A percentile compares a stretch with the other conserved stretches of the same genome.
phyloP scores from a whole-genome alignment of 2,329 filamentous ascomycete species.

The Stylonectria norvegica region DNA sequence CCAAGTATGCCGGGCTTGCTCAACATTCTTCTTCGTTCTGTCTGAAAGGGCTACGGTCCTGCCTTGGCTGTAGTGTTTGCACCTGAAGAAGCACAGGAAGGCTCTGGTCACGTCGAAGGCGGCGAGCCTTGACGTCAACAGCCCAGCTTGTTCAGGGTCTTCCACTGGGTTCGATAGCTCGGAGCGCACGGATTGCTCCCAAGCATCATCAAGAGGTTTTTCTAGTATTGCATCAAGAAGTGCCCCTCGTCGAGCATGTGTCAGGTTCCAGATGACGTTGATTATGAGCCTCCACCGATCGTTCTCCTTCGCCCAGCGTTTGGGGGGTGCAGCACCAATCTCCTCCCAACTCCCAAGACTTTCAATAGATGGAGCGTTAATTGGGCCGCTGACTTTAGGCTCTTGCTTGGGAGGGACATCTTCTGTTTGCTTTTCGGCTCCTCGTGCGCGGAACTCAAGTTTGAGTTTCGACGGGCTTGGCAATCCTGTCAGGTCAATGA shows the following conservation, averaged over 20 bases:
- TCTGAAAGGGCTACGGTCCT: slow-evolving; percentile 16
- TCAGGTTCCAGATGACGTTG: slow-evolving; percentile 29
- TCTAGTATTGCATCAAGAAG: slow-evolving; percentile 24
- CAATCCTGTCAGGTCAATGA: slow-evolving; percentile 30
- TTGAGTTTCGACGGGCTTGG: slow-evolving; percentile 19
- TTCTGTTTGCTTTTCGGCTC: background rate
- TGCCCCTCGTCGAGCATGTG: slow-evolving; percentile 26
- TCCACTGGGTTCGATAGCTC: slow-evolving; percentile 18
- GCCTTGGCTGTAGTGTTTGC: slow-evolving; percentile 20
- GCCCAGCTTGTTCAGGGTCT: slow-evolving; percentile 8
- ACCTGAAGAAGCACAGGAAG: slow-evolving; percentile 30
- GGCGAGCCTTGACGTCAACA: slow-evolving; percentile 10
- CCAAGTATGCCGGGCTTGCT: slow-evolving; percentile 5
- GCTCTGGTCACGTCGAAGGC: slow-evolving; percentile 31
- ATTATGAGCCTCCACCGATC: slow-evolving; percentile 32
- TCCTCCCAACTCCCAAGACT: slow-evolving; percentile 21
- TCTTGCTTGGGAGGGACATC: background rate
- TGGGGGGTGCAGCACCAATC: slow-evolving; percentile 18
- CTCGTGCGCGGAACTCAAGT: too few species aligned
- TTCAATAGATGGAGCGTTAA: slow-evolving; percentile 18
- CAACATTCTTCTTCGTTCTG: slow-evolving; percentile 18
- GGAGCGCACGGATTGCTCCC: slow-evolving; percentile 13
- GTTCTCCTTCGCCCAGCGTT: slow-evolving; percentile 24
- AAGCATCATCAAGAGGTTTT: slow-evolving; percentile 15
- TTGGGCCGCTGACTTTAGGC: background rate